A percentile compares a stretch with the other conserved stretches of the same genome.
phyloP scores from a whole-genome alignment of 2,329 filamentous ascomycete genomes.

The Neofusicoccum kwambonambiense region DNA sequence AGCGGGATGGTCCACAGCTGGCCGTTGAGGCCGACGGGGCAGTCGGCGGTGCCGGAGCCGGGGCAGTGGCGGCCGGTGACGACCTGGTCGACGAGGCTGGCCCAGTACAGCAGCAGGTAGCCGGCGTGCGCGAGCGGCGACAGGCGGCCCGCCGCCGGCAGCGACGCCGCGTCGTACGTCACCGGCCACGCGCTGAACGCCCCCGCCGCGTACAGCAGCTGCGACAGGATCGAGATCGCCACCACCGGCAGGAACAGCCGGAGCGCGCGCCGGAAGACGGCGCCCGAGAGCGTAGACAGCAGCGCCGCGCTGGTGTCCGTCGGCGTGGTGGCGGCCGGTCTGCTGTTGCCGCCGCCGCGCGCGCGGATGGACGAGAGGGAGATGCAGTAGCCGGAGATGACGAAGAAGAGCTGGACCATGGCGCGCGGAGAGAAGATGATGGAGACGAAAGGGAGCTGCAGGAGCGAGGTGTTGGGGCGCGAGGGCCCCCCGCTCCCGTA shows the following conservation, averaged over 20 bases:
- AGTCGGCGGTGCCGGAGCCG: neutral
- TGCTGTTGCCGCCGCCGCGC: slow-evolving; percentile 37
- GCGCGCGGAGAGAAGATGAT: slow-evolving; percentile 37
- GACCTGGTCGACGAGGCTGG: neutral
- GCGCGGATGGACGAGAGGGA: slow-evolving; percentile 31
- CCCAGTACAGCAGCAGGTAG: neutral
- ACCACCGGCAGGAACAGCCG: slow-evolving; percentile 38
- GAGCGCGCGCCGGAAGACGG: slow-evolving; percentile 43
- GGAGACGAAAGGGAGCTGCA: slow-evolving; percentile 19
- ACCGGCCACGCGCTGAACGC: neutral
- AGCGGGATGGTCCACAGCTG: slow-evolving; percentile 49
- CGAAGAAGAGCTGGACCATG: slow-evolving; percentile 42
- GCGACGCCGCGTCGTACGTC: neutral
- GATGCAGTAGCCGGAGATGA: too few relatives aligned
- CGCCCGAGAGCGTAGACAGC: slow-evolving; percentile 41
- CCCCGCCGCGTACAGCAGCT: neutral
- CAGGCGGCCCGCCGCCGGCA: too few relatives aligned
- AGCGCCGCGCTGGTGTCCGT: slow-evolving; percentile 19
- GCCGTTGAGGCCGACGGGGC: slow-evolving; percentile 16
- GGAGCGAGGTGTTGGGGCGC: slow-evolving; percentile 6
- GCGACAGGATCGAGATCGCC: neutral
- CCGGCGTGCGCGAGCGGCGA: neutral
- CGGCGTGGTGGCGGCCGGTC: slow-evolving; percentile 27
- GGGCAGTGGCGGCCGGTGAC: neutral
- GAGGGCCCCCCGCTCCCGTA: neutral